Percentiles rank a stretch among this genome's conserved stretches.
Evolutionary conservation across 345 rosid genomes (phyloP).

Genomic region (Salix exigua): DNA sequence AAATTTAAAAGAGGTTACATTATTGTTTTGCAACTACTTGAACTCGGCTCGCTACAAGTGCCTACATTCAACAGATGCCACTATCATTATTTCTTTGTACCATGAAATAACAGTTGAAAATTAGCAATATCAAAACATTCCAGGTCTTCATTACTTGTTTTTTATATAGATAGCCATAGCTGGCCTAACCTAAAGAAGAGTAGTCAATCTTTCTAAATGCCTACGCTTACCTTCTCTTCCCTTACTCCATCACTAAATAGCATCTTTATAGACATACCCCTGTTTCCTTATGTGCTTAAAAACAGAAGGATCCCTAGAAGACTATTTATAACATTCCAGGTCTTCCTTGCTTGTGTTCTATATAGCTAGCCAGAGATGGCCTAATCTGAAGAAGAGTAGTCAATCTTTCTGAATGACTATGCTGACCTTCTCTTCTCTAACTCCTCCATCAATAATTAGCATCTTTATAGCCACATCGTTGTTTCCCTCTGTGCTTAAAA

Average conservation of each 20-base stretch:
- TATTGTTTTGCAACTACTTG: background rate
- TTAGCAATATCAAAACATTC: background rate
- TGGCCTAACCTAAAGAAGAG: background rate
- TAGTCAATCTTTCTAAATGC: background rate
- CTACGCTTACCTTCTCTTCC: no score
- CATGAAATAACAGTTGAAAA: background rate
- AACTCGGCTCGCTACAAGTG: background rate
- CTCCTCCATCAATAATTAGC: background rate
- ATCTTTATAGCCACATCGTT: background rate
- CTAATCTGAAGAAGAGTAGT: background rate
- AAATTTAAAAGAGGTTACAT: background rate
- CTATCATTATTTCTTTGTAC: background rate
- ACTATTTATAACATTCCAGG: background rate
- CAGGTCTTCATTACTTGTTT: background rate
- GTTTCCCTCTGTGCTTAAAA: background rate
- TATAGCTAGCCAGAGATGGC: background rate
- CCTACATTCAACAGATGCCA: background rate
- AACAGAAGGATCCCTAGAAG: background rate
- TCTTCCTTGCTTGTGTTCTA: background rate
- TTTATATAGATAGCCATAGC: background rate
- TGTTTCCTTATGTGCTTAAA: background rate
- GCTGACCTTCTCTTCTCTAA: no score
- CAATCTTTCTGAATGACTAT: background rate
- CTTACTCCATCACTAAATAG: background rate
- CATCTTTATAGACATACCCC: background rate